Evolutionary conservation across 1,284 basidiomycete species (phyloP).

Genomic region (Moesziomyces parantarcticus): DNA sequence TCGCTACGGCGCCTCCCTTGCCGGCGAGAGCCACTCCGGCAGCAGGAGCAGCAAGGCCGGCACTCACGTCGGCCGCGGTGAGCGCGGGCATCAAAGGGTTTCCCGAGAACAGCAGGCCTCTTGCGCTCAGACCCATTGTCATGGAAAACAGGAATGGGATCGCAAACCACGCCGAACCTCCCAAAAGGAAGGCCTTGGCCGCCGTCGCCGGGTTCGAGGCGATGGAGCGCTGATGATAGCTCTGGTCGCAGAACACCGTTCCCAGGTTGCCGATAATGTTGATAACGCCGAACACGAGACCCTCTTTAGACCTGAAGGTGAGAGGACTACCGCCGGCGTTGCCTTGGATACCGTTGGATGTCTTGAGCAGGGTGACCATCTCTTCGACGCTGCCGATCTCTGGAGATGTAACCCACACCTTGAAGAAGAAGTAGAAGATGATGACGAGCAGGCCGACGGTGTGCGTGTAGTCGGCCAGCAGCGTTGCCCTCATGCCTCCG

Average conservation of each 20-base stretch:
- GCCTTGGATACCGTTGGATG: slow-evolving; percentile 71
- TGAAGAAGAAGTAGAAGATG: slow-evolving; percentile 73
- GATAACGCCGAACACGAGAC: slow-evolving; percentile 87
- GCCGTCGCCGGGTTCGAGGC: slow-evolving; percentile 83
- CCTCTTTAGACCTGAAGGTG: slow-evolving; percentile 82
- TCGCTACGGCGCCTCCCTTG: slow-evolving; percentile 77
- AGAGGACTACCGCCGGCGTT: slow-evolving; percentile 76
- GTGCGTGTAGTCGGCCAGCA: slow-evolving; percentile 65
- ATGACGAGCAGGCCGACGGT: slow-evolving; percentile 60
- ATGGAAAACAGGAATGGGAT: slow-evolving; percentile 75
- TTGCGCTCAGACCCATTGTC: slow-evolving; percentile 73
- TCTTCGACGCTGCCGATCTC: slow-evolving; percentile 53
- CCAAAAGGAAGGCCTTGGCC: slow-evolving; percentile 87
- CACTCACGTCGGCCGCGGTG: slow-evolving; percentile 49
- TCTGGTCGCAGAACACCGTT: slow-evolving; percentile 77
- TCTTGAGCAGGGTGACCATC: slow-evolving; percentile 71
- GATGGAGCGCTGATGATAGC: slow-evolving; percentile 81
- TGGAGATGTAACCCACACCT: slow-evolving; percentile 76
- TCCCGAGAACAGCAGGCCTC: slow-evolving; percentile 69
- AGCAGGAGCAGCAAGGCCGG: slow-evolving; percentile 63
- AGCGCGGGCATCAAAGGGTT: slow-evolving; percentile 54
- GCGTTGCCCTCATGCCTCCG: slow-evolving; percentile 64
- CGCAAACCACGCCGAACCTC: slow-evolving; percentile 80
- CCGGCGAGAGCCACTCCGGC: slow-evolving; percentile 79
- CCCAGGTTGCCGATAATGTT: slow-evolving; percentile 72